Percentiles rank a stretch among this genome's conserved stretches.
phyloP scores from a whole-genome alignment of 371 early-diverging fungal genomes.

The Mortierella sp. region DNA sequence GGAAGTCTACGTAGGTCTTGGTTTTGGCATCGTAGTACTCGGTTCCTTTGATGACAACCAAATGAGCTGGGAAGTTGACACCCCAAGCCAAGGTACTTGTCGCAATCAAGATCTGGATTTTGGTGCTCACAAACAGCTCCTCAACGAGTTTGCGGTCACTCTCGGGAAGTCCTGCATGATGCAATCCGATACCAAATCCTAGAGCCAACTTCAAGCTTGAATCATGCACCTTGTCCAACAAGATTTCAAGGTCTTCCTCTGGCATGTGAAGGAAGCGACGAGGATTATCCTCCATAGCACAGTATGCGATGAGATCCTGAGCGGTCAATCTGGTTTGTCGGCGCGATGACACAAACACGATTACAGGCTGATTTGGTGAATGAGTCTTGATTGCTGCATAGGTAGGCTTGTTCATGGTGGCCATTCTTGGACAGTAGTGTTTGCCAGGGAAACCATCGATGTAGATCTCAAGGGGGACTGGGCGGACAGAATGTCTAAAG shows the following conservation, averaged over 20 bases:
- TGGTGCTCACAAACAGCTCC: slow-evolving; percentile 89
- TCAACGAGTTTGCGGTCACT: slow-evolving; percentile 92
- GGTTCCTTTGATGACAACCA: slow-evolving; percentile 99
- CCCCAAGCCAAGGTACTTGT: slow-evolving; percentile 99
- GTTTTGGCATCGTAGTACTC: slow-evolving; percentile 94
- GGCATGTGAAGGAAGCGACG: slow-evolving; percentile 89
- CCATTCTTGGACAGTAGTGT: slow-evolving; percentile 96
- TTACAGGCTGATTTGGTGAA: slow-evolving; percentile 91
- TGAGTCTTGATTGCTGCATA: slow-evolving; percentile 94
- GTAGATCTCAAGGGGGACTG: slow-evolving; percentile 95
- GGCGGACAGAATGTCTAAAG: slow-evolving; percentile 94
- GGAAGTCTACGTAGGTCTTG: slow-evolving; percentile 92
- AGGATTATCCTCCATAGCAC: slow-evolving; percentile 92
- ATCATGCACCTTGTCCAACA: slow-evolving; percentile 79
- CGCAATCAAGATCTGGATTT: slow-evolving; percentile 96
- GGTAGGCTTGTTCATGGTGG: slow-evolving; percentile 97
- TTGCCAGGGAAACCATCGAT: slow-evolving; percentile 97
- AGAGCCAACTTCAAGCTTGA: slow-evolving; percentile 81
- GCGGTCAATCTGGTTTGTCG: slow-evolving; percentile 95
- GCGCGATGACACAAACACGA: slow-evolving; percentile 98
- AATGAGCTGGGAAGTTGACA: slow-evolving; percentile 98
- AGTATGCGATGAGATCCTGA: slow-evolving; percentile 91
- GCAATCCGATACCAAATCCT: slow-evolving; percentile 97
- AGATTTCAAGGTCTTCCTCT: slow-evolving; percentile 81
- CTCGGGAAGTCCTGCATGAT: slow-evolving; percentile 98